These are phyloP conservation scores for Fomitopsis pinicola DNA, from an alignment of 1,284 basidiomycete species.

Conservation along the genomic window DNA sequence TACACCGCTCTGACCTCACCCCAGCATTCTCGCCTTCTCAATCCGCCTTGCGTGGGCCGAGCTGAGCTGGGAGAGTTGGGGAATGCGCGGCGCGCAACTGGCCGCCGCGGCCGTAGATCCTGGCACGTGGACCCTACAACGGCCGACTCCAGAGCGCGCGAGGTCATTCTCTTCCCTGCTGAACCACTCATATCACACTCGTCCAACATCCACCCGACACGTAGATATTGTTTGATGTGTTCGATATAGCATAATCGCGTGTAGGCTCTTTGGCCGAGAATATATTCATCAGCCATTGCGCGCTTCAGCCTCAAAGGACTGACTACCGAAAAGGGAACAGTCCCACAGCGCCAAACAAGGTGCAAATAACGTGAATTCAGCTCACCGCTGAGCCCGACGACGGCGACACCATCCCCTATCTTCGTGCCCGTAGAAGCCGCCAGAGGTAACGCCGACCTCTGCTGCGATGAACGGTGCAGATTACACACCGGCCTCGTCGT, in stretches of 20 bases:
- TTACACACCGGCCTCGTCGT: slow-evolving; percentile 45
- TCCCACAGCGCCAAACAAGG: slow-evolving; percentile 24
- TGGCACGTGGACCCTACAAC: not conserved
- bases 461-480: slow-evolving; percentile 53
- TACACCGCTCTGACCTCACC: not conserved
- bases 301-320: not conserved
- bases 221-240: not conserved
- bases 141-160: not conserved
- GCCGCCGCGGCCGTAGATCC: not conserved
- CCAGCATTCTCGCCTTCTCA: not conserved
- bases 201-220: not conserved
- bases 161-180: not conserved
- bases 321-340: not conserved
- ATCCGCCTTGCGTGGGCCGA: not conserved
- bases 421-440: slow-evolving; percentile 8
- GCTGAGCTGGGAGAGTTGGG: not conserved
- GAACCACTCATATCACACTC: not conserved
- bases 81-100: not conserved
- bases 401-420: slow-evolving; percentile 15
- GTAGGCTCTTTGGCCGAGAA: not conserved
- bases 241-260: not conserved
- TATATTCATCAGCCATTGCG: not conserved
- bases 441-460: slow-evolving; percentile 1
- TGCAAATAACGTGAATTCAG: slow-evolving; percentile 26
- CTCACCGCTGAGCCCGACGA: slow-evolving; percentile 27